A percentile compares a stretch with the other conserved stretches of the same genome.
Conservation (phyloP, 1,284 basidiomycete species). For the Cryptococcus hybrid region DNA sequence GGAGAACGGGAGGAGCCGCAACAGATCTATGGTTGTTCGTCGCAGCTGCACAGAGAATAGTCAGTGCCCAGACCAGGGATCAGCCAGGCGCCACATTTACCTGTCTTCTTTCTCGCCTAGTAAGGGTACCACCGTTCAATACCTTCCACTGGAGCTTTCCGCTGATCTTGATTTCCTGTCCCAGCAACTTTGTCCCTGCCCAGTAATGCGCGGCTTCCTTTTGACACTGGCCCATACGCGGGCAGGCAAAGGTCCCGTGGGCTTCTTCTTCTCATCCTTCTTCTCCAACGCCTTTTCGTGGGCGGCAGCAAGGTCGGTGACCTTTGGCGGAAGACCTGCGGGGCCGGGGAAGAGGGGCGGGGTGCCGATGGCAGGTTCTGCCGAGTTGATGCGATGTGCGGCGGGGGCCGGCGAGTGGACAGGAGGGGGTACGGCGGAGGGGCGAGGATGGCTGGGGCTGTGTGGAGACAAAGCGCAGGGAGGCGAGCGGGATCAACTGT, state of each 20-base stretch:
- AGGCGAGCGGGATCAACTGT: neutral
- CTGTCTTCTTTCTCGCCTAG: slow-evolving; percentile 79
- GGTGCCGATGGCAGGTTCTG: neutral
- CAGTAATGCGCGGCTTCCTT: slow-evolving; percentile 97
- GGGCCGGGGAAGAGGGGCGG: neutral
- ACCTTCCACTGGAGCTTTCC: slow-evolving; percentile 87
- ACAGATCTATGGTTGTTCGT: slow-evolving; percentile 87
- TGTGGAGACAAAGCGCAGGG: neutral
- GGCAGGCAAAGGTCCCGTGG: slow-evolving; percentile 32
- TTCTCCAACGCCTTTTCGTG: slow-evolving; percentile 71
- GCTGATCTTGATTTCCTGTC: slow-evolving; percentile 91
- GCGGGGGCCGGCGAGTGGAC: neutral
- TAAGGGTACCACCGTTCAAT: slow-evolving; percentile 84
- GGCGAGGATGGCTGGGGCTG: neutral
- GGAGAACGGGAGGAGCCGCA: slow-evolving; percentile 91
- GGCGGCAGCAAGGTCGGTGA: slow-evolving; percentile 42
- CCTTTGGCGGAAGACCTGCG: slow-evolving; percentile 20
- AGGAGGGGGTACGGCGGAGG: neutral
- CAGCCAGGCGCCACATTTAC: too few species aligned
- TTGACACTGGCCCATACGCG: slow-evolving; percentile 63
- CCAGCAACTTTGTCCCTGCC: slow-evolving; percentile 92
- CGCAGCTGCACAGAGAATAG: slow-evolving; percentile 60
- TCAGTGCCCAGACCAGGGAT: too few species aligned
- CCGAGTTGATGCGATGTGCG: too few species aligned
- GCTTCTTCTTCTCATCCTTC: slow-evolving; percentile 58